These are phyloP conservation scores for Babesia bovis DNA, from an alignment of 169 alveolate genomes.

Conservation along the genomic window DNA sequence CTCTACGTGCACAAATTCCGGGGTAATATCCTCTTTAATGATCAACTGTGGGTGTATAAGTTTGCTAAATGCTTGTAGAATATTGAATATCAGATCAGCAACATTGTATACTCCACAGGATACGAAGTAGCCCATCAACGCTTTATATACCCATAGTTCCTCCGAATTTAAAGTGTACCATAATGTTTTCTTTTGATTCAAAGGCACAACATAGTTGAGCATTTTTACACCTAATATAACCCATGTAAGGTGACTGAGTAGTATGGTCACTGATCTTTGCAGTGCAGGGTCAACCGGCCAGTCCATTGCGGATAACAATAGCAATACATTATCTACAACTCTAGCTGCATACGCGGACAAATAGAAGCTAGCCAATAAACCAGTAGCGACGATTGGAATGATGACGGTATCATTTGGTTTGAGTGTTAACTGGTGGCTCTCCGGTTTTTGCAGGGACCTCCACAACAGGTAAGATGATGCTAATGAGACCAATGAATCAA, in stretches of 20 bases:
- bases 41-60: neutral
- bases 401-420: neutral
- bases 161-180: constrained; percentile 39
- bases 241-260: constrained; percentile 56
- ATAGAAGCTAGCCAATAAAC: constrained; percentile 33
- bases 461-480: constrained; percentile 18
- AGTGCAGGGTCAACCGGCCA: constrained; percentile 29
- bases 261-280: constrained; percentile 36
- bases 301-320: constrained; percentile 45
- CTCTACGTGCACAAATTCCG: constrained; percentile 27
- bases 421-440: neutral
- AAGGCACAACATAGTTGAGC: constrained; percentile 31
- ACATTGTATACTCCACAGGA: constrained; percentile 39
- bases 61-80: neutral
- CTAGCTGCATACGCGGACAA: constrained; percentile 35
- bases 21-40: neutral
- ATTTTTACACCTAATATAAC: constrained; percentile 37
- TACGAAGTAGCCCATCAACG: constrained; percentile 43
- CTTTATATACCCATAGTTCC: constrained; percentile 54
- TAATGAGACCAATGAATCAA: constrained; percentile 44
- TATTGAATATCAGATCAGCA: constrained; percentile 23
- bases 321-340: constrained; percentile 20
- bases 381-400: constrained; percentile 30
- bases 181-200: neutral
- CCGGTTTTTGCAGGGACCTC: constrained; percentile 11